Evolutionary conservation across 2,329 filamentous ascomycete species (phyloP).

Genomic region (Alternaria sp.): DNA sequence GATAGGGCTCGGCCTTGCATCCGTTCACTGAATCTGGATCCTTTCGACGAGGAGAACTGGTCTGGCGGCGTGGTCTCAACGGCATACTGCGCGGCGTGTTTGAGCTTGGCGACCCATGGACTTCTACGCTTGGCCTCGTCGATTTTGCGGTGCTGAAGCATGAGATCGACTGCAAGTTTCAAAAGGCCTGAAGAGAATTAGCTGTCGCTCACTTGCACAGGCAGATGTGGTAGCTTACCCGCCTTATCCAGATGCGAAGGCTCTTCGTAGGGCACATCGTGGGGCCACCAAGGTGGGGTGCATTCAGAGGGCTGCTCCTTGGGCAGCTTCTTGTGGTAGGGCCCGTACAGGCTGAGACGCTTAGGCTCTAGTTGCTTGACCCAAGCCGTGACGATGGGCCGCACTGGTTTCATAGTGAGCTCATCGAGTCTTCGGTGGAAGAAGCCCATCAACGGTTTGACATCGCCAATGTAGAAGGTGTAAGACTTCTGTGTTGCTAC

Average conservation of each 20-base stretch:
- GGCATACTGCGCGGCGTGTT: constrained; percentile 25
- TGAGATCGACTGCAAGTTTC: constrained; percentile 36
- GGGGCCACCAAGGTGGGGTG: constrained; percentile 42
- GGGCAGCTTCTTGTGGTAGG: constrained; percentile 32
- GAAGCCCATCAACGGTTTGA: constrained; percentile 29
- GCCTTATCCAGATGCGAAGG: constrained; percentile 40
- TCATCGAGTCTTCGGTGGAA: constrained; percentile 34
- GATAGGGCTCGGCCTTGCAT: constrained; percentile 37
- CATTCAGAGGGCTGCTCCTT: constrained; percentile 13
- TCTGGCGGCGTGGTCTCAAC: constrained; percentile 29
- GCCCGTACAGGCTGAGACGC: constrained; percentile 31
- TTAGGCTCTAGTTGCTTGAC: constrained; percentile 37
- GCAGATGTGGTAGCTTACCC: constrained; percentile 18
- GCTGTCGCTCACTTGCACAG: background rate
- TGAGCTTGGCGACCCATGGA: constrained; percentile 35
- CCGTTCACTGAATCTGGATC: constrained; percentile 24
- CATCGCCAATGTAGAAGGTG: constrained; percentile 37
- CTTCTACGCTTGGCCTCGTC: constrained; percentile 32
- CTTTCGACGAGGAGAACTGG: constrained; percentile 37
- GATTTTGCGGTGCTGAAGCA: constrained; percentile 35
- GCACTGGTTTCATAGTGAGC: constrained; percentile 42
- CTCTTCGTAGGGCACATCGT: constrained; percentile 37
- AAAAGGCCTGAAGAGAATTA: constrained; percentile 29
- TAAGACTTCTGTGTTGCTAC: constrained; percentile 15
- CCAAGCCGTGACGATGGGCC: constrained; percentile 42